Percentiles rank a stretch among this genome's conserved stretches.
phyloP scores from a whole-genome alignment of 2,329 filamentous ascomycete species.

The Blumeria graminis region DNA sequence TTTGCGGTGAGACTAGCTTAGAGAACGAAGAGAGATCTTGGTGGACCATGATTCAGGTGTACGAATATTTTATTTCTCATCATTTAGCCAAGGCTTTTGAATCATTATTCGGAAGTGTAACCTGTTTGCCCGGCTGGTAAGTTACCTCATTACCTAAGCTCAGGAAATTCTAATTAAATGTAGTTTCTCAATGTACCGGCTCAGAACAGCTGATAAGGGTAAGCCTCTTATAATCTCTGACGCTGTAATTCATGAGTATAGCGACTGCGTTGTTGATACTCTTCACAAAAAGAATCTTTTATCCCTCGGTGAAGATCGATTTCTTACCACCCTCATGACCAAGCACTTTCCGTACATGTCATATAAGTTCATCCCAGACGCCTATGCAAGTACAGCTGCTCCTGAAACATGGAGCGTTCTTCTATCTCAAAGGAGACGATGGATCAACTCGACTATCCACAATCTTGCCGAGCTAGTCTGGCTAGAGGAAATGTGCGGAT shows the following conservation, averaged over 20 bases:
- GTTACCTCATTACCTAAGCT: conserved; percentile 16
- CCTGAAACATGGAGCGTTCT: conserved; percentile 86
- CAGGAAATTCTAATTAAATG: not conserved
- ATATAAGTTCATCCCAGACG: conserved; percentile 87
- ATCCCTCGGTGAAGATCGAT: conserved; percentile 89
- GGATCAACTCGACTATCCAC: conserved; percentile 98
- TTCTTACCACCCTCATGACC: conserved; percentile 89
- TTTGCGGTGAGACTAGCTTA: conserved; percentile 88
- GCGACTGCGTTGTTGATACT: conserved; percentile 73
- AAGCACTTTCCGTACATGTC: conserved; percentile 92
- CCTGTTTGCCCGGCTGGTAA: conserved; percentile 96
- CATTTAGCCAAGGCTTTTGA: conserved; percentile 93
- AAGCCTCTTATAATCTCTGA: conserved; percentile 87
- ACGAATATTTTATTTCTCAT: conserved; percentile 98
- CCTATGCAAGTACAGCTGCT: conserved; percentile 78
- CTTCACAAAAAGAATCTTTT: conserved; percentile 85
- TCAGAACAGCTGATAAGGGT: conserved; percentile 80
- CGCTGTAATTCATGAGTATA: conserved; percentile 67
- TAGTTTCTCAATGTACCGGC: conserved; percentile 97
- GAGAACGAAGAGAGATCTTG: conserved; percentile 88
- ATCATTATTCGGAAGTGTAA: conserved; percentile 90
- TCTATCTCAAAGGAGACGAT: conserved; percentile 90
- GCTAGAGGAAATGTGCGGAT: conserved; percentile 85
- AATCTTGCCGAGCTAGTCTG: conserved; percentile 80
- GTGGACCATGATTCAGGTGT: conserved; percentile 99